Conservation (phyloP, 2,329 filamentous ascomycete genomes). For the Microdochium bolleyi region DNA sequence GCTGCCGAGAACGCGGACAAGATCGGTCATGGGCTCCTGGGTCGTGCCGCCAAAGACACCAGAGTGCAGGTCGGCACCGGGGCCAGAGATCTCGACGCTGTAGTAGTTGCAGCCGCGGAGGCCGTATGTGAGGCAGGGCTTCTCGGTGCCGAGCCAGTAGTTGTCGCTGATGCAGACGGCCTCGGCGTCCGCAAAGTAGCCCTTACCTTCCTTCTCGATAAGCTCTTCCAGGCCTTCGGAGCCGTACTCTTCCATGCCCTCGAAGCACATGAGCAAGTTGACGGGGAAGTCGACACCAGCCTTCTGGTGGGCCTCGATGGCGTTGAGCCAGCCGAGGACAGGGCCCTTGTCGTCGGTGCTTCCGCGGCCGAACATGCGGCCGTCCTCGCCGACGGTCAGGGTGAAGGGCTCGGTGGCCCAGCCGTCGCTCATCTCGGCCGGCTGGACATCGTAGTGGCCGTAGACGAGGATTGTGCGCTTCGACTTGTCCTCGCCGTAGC, state of each 20-base stretch:
- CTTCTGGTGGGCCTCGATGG: constrained; percentile 95
- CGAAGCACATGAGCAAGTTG: constrained; percentile 98
- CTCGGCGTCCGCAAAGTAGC: constrained; percentile 91
- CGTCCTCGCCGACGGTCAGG: constrained; percentile 79
- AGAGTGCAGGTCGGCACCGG: constrained; percentile 88
- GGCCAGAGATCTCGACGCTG: constrained; percentile 81
- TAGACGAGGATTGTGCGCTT: constrained; percentile 97
- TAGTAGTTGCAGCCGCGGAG: constrained; percentile 98
- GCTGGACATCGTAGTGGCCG: constrained; percentile 98
- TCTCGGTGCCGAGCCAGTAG: constrained; percentile 99
- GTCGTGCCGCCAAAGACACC: constrained; percentile 95
- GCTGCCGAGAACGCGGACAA: constrained; percentile 72
- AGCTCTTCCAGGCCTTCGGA: constrained; percentile 95
- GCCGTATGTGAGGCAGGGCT: constrained; percentile 95
- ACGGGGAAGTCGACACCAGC: constrained; percentile 91
- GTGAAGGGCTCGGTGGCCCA: constrained; percentile 95
- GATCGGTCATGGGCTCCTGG: constrained; percentile 97
- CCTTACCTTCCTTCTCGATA: constrained; percentile 83
- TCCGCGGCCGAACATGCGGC: constrained; percentile 91
- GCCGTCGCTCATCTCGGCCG: constrained; percentile 84
- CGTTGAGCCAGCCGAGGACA: constrained; percentile 94
- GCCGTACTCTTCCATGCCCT: constrained; percentile 99
- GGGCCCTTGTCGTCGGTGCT: constrained; percentile 98
- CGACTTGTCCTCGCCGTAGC: constrained; percentile 85
- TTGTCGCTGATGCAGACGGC: constrained; percentile 98